Conservation (phyloP, 2,329 filamentous ascomycete genomes). For the Fusarium succisae region DNA sequence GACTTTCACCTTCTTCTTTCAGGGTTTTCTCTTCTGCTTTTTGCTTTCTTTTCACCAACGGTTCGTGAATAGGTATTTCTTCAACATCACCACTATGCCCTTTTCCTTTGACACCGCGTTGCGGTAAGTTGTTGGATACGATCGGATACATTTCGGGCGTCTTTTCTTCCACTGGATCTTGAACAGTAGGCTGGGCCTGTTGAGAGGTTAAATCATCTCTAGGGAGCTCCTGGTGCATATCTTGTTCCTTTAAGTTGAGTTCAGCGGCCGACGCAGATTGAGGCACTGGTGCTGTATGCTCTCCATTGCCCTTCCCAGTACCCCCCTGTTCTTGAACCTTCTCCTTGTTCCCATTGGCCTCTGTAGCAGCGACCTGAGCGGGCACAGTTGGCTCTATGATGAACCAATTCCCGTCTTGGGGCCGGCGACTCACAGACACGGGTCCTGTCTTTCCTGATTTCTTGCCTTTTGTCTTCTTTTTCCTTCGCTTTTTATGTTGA, state of each 20-base stretch:
- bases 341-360: background rate
- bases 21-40: too few species aligned
- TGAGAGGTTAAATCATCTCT: too few species aligned
- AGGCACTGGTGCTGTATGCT: background rate
- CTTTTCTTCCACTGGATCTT: too few species aligned
- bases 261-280: background rate
- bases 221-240: background rate
- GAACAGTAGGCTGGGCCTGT: accelerated
- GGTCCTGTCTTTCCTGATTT: background rate
- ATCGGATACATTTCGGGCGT: accelerated
- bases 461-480: background rate
- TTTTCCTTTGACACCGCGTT: background rate
- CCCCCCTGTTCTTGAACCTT: background rate
- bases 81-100: background rate
- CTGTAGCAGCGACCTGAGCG: accelerated
- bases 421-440: background rate
- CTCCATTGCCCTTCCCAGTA: accelerated
- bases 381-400: background rate
- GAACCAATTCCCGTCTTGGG: background rate
- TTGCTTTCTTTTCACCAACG: too few species aligned
- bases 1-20: background rate
- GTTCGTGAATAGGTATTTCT: too few species aligned
- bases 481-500: accelerated
- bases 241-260: background rate
- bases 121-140: accelerated